Evolutionary conservation across 2,329 filamentous ascomycete species (phyloP), one percentile per base, ranked within the genome.

Genomic region (Beauveria pseudobassiana): DNA sequence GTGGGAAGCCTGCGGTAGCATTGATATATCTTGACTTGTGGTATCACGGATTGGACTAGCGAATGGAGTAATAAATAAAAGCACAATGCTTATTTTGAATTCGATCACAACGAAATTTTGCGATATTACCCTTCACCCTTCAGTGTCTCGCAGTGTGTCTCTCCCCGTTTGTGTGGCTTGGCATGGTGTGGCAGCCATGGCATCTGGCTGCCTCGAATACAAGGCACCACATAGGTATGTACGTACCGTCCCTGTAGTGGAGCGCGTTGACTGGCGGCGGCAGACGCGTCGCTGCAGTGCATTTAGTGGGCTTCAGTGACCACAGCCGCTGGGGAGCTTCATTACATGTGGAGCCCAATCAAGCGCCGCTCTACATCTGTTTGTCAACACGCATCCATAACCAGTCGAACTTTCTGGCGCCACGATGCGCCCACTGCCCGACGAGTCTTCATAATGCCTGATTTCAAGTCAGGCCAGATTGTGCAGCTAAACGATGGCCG

Each of bases 401-500:
- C 10, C 26, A 40, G 22, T 18, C 26, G 18, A 28, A 42, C 50
- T 30, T 24, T 38, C 51, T 49, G 46, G 63, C 64, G 63, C 62
- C 72, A 74, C 70, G 65, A 76, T 76, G 74, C 72, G 63, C 67
- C 63, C 65, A 63, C 63, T 63, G 59, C 67, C 65, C 58, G 59
- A 65, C 52, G 59, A 64, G 64, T 65, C 67, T 48, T 51, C 73
- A 79, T 69, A 67, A 83, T 85, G 82, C 77, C 82, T 70, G 82
- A 85, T 65, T 78, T 85, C 69, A 79, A 78, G 70, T 74, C 80
- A 64, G 93, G 91, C 69, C 89, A 95, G 77, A 85, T 83, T 65
- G 84, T 98, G 74, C 86, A 87, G 75, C 86, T 96, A 67, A 85
- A 82, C 69, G 89, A 96, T 75, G 89, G 89, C 70, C 87, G 89